Percentiles rank a stretch among this genome's conserved stretches.
Conservation (phyloP, 2,329 filamentous ascomycete species). For the Penicillium sp. region DNA sequence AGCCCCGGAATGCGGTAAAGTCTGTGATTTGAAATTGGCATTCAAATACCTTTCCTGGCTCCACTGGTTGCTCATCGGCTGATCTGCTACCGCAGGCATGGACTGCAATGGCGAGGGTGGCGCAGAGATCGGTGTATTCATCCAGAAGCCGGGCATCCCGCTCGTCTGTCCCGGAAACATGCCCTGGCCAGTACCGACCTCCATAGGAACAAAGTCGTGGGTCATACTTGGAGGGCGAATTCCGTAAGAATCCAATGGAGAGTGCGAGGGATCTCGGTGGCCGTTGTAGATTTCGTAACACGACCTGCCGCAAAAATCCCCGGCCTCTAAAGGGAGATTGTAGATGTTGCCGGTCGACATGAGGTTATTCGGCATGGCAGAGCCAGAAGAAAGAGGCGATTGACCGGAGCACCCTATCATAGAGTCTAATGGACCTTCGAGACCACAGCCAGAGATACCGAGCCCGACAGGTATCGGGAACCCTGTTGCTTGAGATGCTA, state of each 20-base stretch:
- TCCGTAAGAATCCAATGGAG: constrained; percentile 28
- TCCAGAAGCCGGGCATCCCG: constrained; percentile 25
- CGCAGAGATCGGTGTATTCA: constrained; percentile 27
- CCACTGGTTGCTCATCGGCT: constrained; percentile 21
- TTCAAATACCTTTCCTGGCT: constrained; percentile 12
- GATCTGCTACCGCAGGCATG: constrained; percentile 2
- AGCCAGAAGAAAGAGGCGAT: constrained; percentile 22
- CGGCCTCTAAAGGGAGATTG: constrained; percentile 24
- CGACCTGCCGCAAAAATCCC: constrained; percentile 18
- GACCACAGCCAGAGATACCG: constrained; percentile 33
- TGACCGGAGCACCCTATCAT: constrained; percentile 20
- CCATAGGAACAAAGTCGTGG: constrained; percentile 29
- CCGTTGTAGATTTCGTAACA: constrained; percentile 29
- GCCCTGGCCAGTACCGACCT: constrained; percentile 12
- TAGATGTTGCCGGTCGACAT: constrained; percentile 22
- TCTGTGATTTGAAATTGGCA: neutral
- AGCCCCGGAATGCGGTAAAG: neutral
- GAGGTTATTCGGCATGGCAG: constrained; percentile 28
- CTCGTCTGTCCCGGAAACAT: constrained; percentile 17
- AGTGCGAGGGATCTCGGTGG: constrained; percentile 22
- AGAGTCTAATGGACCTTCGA: constrained; percentile 26
- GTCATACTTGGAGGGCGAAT: constrained; percentile 26
- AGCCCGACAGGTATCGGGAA: constrained; percentile 28
- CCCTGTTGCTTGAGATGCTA: constrained; percentile 16
- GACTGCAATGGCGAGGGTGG: constrained; percentile 20